Conservation (phyloP, 257 asterid species). For the Dorcoceras hygrometricum region DNA sequence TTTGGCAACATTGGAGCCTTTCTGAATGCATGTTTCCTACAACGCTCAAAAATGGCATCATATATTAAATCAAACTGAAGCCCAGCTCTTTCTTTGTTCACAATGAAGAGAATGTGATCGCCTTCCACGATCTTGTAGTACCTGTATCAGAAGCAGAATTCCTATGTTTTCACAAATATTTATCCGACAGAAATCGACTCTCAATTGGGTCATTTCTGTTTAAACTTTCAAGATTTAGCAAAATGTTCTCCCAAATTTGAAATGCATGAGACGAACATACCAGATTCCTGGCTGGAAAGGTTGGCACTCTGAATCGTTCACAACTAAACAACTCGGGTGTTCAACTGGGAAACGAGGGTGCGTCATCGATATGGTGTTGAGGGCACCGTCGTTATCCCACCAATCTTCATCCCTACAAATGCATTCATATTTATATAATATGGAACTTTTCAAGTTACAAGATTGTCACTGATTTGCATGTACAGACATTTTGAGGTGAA, state of each 20-base stretch:
- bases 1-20: background rate
- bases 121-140: conserved; percentile 92
- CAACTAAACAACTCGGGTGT: conserved; percentile 63
- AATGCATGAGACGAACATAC: conserved; percentile 36
- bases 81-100: conserved; percentile 93
- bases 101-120: conserved; percentile 85
- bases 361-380: conserved; percentile 95
- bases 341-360: conserved; percentile 93
- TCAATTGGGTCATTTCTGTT: background rate
- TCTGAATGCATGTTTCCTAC: background rate
- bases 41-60: background rate
- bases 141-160: conserved; percentile 39
- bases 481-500: background rate
- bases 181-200: background rate
- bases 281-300: conserved; percentile 92
- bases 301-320: conserved; percentile 79
- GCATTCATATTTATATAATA: background rate
- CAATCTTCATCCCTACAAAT: conserved; percentile 83
- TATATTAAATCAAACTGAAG: conserved; percentile 74
- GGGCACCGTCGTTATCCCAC: conserved; percentile 99
- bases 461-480: background rate
- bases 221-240: background rate
- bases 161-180: background rate
- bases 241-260: conserved; percentile 1
- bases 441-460: background rate